Evolutionary conservation across 768 basidiomycete species (phyloP).

Genomic region (Suillus decipiens): DNA sequence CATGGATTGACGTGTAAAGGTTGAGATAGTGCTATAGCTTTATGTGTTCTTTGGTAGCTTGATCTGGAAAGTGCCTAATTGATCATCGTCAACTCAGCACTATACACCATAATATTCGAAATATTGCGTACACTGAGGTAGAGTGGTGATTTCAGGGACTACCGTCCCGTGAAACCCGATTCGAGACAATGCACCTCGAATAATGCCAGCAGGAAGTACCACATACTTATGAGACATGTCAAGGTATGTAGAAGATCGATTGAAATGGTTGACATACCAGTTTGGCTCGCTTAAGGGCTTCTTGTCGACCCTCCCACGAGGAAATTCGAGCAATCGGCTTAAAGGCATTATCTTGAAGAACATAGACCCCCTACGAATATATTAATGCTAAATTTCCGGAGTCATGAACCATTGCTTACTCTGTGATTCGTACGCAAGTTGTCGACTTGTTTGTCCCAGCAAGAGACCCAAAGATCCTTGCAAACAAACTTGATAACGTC

Average conservation of each 20-base stretch:
- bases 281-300: slow-evolving; percentile 70
- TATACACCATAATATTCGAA: background rate
- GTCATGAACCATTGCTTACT: slow-evolving; percentile 43
- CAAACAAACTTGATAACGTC: slow-evolving; percentile 95
- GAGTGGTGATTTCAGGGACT: slow-evolving; percentile 70
- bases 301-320: slow-evolving; percentile 74
- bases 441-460: slow-evolving; percentile 95
- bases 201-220: slow-evolving; percentile 79
- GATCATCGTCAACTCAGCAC: slow-evolving; percentile 3
- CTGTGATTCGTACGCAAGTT: slow-evolving; percentile 94
- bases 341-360: slow-evolving; percentile 90
- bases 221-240: slow-evolving; percentile 57
- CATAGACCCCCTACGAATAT: slow-evolving; percentile 76
- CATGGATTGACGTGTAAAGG: too few species aligned
- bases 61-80: slow-evolving; percentile 77
- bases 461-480: slow-evolving; percentile 92
- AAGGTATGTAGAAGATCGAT: slow-evolving; percentile 10
- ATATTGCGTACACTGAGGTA: slow-evolving; percentile 77
- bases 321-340: slow-evolving; percentile 83
- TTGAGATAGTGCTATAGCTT: slow-evolving; percentile 4
- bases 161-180: slow-evolving; percentile 79
- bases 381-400: background rate
- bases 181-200: slow-evolving; percentile 78
- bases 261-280: slow-evolving; percentile 48
- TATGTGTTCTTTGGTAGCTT: slow-evolving; percentile 68